Base-by-base conservation (phyloP, 768 basidiomycete species). In the Auriscalpium microsporum region DNA sequence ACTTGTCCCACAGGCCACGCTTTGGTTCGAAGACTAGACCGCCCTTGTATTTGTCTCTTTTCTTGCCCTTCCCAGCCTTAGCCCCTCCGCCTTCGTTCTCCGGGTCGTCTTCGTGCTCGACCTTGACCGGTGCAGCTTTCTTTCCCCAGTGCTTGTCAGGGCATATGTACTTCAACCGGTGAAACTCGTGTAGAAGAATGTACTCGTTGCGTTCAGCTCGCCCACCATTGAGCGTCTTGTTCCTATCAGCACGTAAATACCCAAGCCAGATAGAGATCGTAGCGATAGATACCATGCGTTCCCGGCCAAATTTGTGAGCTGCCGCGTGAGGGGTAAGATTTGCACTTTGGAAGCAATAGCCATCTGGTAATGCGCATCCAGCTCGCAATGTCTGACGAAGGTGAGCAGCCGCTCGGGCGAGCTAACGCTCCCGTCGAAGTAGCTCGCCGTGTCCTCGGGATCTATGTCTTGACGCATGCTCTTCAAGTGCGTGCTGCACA, bases 201-300 rank as follows among this genome's bases (percentile, higher is more conserved):
- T 94, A 99, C 70, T 98, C 96, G 69, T 98, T 99, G 28, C 96
- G 91, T 65, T 98, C 96, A 0, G 96, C 96, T 53, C 96, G 92
- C 63, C 94, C 96, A 59, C 95, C 95, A 61, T 93, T 97, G 46
- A 99, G 70, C 0, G 96, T 98, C 65, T 94, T 92, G 72, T 94
- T 97, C 94, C 94, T 97, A 17, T 53, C 36, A 58, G 45, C 19
- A 10, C 45, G 35, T 16, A 34, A 21, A 11, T 36, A 33, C 34
- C 37, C 1, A 36, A 28, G 33, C 13, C 7, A 21, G 40, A 50
- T 13, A 38, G 33, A 21, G 35, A 19, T 35, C 28, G 16, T 6
- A 6, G 28, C 28, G 8, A 44, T 28, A 69, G 82, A 59, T 65
- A 94, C 96, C 96, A 99, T 19, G 92, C 87, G 65, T 99, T 98